Evolutionary conservation across 441 rosid species (phyloP).

Genomic region (Euphorbia corollata): DNA sequence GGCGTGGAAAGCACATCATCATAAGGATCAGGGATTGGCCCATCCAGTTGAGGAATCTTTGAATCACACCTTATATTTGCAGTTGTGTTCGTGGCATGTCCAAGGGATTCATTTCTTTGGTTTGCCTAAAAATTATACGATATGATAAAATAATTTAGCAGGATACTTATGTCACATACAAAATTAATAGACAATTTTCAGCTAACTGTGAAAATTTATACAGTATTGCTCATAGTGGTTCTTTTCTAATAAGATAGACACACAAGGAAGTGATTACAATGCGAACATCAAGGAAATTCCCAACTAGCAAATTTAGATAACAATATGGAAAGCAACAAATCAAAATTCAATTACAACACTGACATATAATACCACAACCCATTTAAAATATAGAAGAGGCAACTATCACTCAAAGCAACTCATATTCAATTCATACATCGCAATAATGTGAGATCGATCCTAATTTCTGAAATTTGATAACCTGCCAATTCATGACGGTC

Average conservation of each 20-base stretch:
- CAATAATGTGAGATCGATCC: neutral
- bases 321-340: neutral
- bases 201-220: neutral
- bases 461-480: neutral
- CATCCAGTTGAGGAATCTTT: conserved; percentile 85
- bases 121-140: conserved; percentile 36
- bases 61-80: conserved; percentile 31
- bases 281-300: neutral
- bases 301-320: neutral
- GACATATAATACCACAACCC: conserved; percentile 1
- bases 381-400: neutral
- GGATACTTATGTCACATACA: conserved; percentile 5
- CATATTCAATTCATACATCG: neutral
- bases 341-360: neutral
- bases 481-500: neutral
- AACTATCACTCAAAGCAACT: neutral
- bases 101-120: conserved; percentile 24
- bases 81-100: conserved; percentile 16
- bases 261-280: neutral
- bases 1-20: conserved; percentile 92
- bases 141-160: conserved; percentile 10
- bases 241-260: neutral
- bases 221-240: neutral
- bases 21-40: conserved; percentile 88
- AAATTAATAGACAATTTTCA: neutral